phyloP scores from a whole-genome alignment of 805 yeast species.

The Candida namnaoensis region DNA sequence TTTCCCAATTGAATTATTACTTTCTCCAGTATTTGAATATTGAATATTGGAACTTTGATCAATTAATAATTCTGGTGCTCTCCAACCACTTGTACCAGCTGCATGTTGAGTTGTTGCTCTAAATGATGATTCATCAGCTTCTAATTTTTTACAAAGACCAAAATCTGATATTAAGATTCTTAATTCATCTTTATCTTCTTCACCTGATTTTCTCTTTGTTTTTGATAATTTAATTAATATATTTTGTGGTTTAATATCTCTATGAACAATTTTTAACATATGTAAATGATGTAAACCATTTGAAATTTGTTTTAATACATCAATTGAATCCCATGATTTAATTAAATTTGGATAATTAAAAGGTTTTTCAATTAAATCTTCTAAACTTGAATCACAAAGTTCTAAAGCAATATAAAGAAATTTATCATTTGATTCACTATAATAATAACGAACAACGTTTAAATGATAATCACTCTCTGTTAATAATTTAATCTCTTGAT shows the following conservation, averaged over 20 bases:
- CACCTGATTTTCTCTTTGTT: slow-evolving; percentile 19
- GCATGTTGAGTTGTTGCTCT: slow-evolving; percentile 88
- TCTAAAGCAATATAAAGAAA: slow-evolving; percentile 91
- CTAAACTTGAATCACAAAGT: slow-evolving; percentile 81
- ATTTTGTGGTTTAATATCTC: slow-evolving; percentile 93
- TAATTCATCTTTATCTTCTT: slow-evolving; percentile 30
- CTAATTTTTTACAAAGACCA: slow-evolving; percentile 89
- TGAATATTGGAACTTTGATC: slow-evolving; percentile 22
- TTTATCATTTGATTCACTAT: slow-evolving; percentile 84
- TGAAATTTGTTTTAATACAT: slow-evolving; percentile 66
- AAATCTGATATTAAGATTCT: slow-evolving; percentile 87
- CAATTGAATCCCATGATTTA: slow-evolving; percentile 36
- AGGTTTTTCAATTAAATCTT: slow-evolving; percentile 64
- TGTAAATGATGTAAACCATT: slow-evolving; percentile 84
- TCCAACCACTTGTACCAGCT: slow-evolving; percentile 98
- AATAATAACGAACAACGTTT: slow-evolving; percentile 85
- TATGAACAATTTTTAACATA: slow-evolving; percentile 82
- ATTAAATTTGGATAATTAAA: slow-evolving; percentile 27
- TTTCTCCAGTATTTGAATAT: slow-evolving; percentile 1
- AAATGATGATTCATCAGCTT: slow-evolving; percentile 87
- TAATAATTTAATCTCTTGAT: slow-evolving; percentile 77
- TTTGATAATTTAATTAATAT: slow-evolving; percentile 63
- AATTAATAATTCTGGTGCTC: slow-evolving; percentile 83
- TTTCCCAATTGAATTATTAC: too few species aligned
- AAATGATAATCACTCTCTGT: slow-evolving; percentile 97